Percentiles rank a stretch among this genome's conserved stretches.
Conservation (phyloP, 306 rosid species). For the Lithocarpus polystachyus region DNA sequence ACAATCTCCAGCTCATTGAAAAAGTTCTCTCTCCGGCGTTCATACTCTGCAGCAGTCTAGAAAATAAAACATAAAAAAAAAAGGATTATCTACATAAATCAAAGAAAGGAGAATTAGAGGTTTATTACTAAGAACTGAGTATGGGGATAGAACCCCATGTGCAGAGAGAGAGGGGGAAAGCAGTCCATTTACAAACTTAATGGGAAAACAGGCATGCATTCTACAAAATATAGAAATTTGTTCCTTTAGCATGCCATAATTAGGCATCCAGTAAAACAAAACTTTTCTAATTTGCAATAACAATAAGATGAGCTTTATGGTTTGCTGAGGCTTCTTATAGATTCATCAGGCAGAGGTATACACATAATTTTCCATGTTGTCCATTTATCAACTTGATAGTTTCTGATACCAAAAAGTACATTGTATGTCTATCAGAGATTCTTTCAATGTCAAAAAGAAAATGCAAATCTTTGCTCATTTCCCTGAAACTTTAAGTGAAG, state of each 20-base stretch:
- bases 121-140: too few relatives aligned
- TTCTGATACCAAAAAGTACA: not conserved
- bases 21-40: slow-evolving; percentile 76
- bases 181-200: too few relatives aligned
- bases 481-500: not conserved
- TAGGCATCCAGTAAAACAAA: not conserved
- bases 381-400: not conserved
- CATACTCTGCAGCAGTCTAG: slow-evolving; percentile 97
- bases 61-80: slow-evolving; percentile 13
- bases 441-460: not conserved
- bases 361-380: not conserved
- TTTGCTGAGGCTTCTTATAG: too few relatives aligned
- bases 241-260: not conserved
- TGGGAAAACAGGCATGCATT: too few relatives aligned
- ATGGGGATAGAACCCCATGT: too few relatives aligned
- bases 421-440: not conserved
- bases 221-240: not conserved
- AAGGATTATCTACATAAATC: not conserved
- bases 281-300: not conserved
- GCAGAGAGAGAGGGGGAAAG: not conserved
- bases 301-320: not conserved
- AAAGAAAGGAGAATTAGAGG: not conserved
- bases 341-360: too few relatives aligned
- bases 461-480: not conserved
- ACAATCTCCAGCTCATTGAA: slow-evolving; percentile 93